These are phyloP conservation scores for Elaeagnus macrophylla DNA, from an alignment of 306 rosid genomes.

Conservation along the genomic window DNA sequence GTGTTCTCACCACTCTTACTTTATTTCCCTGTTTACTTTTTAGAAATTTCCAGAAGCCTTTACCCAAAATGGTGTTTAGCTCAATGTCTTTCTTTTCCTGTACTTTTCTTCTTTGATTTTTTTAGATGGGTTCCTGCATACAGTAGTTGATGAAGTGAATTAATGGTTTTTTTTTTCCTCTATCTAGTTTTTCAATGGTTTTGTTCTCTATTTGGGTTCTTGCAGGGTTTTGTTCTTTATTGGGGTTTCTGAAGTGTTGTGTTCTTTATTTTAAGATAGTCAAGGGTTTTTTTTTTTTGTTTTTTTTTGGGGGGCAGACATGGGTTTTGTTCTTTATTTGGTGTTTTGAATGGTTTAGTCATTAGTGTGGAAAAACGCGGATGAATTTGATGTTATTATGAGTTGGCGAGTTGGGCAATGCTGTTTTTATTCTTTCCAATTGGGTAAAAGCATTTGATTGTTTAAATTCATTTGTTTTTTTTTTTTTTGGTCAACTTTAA, in stretches of 20 bases:
- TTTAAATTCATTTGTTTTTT: background rate
- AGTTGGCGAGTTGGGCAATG: background rate
- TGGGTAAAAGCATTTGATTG: background rate
- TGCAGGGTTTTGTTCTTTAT: no score
- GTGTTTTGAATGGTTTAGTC: background rate
- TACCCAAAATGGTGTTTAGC: background rate
- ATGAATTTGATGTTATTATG: background rate
- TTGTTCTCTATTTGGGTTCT: background rate
- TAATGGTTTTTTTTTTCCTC: no score
- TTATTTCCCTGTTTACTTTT: background rate
- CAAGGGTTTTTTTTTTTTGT: background rate
- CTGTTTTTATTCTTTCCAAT: background rate
- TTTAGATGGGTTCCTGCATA: background rate
- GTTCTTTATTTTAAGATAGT: background rate
- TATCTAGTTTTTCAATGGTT: no score
- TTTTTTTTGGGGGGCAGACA: background rate
- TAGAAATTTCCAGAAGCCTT: background rate
- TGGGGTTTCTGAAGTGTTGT: background rate
- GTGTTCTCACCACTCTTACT: background rate
- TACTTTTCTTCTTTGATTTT: background rate
- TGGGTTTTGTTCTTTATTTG: slow-evolving; percentile 5
- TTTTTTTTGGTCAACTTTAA: no score
- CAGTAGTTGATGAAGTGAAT: no score
- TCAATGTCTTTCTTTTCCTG: background rate
- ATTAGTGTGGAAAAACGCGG: background rate